Conservation (phyloP, 1,139 yeast species). For the Taphrina flavorubra region DNA sequence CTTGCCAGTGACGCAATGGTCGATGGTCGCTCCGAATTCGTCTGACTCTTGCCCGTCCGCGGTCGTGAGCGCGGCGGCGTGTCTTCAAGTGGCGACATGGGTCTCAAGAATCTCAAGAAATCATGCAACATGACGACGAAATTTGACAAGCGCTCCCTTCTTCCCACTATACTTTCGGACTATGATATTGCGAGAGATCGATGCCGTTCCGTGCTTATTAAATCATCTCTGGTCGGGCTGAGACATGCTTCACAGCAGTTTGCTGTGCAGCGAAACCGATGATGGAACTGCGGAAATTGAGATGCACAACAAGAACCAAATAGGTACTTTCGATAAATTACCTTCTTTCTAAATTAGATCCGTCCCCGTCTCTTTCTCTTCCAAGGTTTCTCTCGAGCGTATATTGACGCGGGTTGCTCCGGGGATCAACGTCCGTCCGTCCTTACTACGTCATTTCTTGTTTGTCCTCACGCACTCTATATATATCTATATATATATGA, state of each 20-base stretch:
- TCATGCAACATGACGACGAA: constrained; percentile 1
- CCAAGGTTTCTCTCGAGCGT: no score
- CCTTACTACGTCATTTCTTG: background rate
- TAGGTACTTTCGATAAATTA: background rate
- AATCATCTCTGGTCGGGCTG: no score
- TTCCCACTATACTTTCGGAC: no score
- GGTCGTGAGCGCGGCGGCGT: constrained; percentile 3
- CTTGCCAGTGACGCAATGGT: background rate
- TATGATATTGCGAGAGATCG: no score
- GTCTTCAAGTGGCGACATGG: constrained; percentile 3
- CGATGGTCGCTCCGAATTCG: background rate
- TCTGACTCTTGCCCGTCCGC: background rate
- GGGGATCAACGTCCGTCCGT: no score
- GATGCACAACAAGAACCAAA: constrained; percentile 1
- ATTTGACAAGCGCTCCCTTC: no score
- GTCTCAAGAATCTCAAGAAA: constrained; percentile 8
- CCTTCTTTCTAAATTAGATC: background rate
- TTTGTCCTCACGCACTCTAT: background rate
- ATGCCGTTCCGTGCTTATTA: background rate
- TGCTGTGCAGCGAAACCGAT: background rate
- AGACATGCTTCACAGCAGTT: background rate
- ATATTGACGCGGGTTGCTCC: background rate
- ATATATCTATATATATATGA: background rate
- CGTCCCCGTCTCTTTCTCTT: background rate
- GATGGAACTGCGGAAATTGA: background rate